Percentiles rank a stretch among this genome's conserved stretches.
These are phyloP conservation scores for Magnaporthales sp. DNA, from an alignment of 2,329 filamentous ascomycete species.

Conservation along the genomic window DNA sequence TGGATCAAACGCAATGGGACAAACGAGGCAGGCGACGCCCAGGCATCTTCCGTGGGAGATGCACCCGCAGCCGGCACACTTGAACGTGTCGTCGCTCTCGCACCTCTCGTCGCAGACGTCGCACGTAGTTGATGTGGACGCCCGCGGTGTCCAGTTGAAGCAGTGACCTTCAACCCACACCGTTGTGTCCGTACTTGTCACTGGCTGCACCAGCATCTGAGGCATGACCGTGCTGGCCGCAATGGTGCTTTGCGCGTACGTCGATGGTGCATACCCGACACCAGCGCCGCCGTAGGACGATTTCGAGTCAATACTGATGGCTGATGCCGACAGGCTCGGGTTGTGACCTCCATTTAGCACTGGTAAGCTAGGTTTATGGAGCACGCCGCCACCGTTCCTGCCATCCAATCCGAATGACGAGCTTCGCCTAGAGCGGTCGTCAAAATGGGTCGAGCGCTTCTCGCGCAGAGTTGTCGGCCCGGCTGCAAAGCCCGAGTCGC, in stretches of 20 bases:
- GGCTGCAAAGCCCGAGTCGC: constrained; percentile 84
- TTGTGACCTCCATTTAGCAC: constrained; percentile 59
- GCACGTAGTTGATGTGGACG: constrained; percentile 55
- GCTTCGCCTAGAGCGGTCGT: constrained; percentile 72
- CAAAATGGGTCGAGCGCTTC: constrained; percentile 90
- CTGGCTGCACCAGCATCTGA: constrained; percentile 70
- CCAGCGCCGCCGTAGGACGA: constrained; percentile 58
- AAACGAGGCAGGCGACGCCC: constrained; percentile 55
- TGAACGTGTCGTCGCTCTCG: constrained; percentile 64
- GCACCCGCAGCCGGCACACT: constrained; percentile 57
- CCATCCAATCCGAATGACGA: constrained; percentile 84
- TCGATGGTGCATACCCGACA: constrained; percentile 67
- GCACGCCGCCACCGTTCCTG: constrained; percentile 39
- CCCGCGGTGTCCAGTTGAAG: constrained; percentile 50
- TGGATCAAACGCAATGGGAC: constrained; percentile 50
- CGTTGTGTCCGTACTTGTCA: constrained; percentile 68
- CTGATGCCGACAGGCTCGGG: constrained; percentile 49
- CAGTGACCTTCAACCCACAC: constrained; percentile 84
- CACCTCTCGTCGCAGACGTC: constrained; percentile 70
- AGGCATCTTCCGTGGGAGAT: constrained; percentile 51
- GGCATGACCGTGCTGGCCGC: constrained; percentile 84
- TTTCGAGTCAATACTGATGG: constrained; percentile 52
- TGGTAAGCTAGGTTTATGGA: constrained; percentile 63
- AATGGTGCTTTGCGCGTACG: constrained; percentile 78
- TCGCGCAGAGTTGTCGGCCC: constrained; percentile 73